Base-by-base conservation (phyloP, 768 basidiomycete species). In the Tylopilus vinaceipallidus region DNA sequence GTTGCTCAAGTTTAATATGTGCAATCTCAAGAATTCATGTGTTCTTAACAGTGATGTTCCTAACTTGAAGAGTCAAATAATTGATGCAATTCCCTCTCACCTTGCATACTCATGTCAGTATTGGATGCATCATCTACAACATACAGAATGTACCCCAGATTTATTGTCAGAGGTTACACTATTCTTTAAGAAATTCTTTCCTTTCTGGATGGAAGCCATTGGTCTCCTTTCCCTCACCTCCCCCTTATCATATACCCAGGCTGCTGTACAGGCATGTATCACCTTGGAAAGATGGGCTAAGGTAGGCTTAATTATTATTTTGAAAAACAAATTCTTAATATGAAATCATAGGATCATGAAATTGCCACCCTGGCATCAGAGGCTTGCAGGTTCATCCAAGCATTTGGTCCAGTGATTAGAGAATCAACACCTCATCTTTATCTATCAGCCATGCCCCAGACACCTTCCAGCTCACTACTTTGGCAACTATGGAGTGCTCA, bases 371-470 rank as follows among this genome's bases (percentile, higher is more conserved):
- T 52, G 1, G 40, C 39, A 41, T 52, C 46, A 42, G 50, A 52
- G 6, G 22, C 40, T 36, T 42, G 6, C 11, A 17, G 23, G 19
- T 52, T 52, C 46, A 42, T 48, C 7, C 39, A 48, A 27, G 40
- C 27, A 10, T 48, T 48, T 33, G 32, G 20, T 9, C 43, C 40
- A 11, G 16, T 52, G 2, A 8, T 52, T 6, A 22, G 12, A 42
- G 29, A 29, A 30, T 48, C 27, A 13, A 32, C 32, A 13, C 32
- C 32, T 14, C 32, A 32, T 32, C 32, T 32, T 14, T 32, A 32
- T 32, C 9, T 50, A 1, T 50, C 43, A 45, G 49, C 49, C 17
- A 46, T 50, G 43, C 23, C 43, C 2, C 43, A 50, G 11, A 50
- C 49, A 2, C 49, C 49, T 4, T 20, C 45, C 16, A 41, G 11